Base-by-base conservation (phyloP, 768 basidiomycete species). In the Boletales sp. region DNA sequence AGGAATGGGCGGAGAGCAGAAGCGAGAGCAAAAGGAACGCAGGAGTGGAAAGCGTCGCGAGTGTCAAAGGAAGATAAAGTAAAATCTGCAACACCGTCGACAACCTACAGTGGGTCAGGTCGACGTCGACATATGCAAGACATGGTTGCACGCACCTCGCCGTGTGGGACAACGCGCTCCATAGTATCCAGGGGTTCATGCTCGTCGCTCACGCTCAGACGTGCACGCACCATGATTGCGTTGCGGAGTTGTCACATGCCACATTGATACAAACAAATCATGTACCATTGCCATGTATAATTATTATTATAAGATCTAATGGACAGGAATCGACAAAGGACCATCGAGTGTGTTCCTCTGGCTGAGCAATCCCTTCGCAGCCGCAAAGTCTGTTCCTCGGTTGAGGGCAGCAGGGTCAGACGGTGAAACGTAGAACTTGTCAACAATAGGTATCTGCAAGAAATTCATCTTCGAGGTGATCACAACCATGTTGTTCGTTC, bases 391-490 rank as follows among this genome's bases (percentile, higher is more conserved):
- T 6, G 80, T 87, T 11, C 78, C 82, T 25, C 94, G 82, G 33
- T 75, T 74, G 18, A 77, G 74, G 5, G 82, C 78, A 12, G 83
- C 83, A 30, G 90, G 87, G 61, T 91, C 89, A 1, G 88, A 86
- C 2, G 89, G 87, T 1, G 86, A 78, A n/a, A 94, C 90, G 68
- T 90, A 92, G 70, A 83, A 95, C 66, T 92, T 85, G 75, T 97
- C 94, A 40, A 90, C 73, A 62, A 98, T 96, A 2, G 95, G 95
- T 56, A 95, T 90, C 66, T 95, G 92, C 17, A 97, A 48, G 21
- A 96, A 68, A 64, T 97, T 97, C 82, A 95, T 93, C 75, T 92
- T 93, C 35, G 90, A 90, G 0, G 95, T 98, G 58, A 97, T 88
- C 43, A 96, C 84, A 19, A 93, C 86, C 86, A 97, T 88, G 56